These are phyloP conservation scores for Sugiyamaella paludigena DNA, from an alignment of 1,139 yeast genomes.

Conservation along the genomic window DNA sequence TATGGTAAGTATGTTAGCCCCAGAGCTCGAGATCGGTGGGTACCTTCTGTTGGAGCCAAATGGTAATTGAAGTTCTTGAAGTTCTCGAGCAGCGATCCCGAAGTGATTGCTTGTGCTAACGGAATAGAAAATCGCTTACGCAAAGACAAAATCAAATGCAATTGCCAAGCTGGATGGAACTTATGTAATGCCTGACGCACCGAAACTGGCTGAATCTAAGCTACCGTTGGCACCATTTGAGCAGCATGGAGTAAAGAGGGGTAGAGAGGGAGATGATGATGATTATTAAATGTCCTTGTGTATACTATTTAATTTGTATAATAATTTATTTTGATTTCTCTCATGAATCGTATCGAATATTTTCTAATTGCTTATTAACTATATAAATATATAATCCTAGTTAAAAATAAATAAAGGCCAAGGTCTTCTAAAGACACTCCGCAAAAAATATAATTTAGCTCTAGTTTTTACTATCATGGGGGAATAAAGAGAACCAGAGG, in stretches of 20 bases:
- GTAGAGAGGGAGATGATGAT: constrained; percentile 18
- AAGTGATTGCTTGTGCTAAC: neutral
- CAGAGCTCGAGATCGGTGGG: too few relatives aligned
- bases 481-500: too few relatives aligned
- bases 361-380: too few relatives aligned
- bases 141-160: constrained; percentile 39
- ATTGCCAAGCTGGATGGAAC: constrained; percentile 37
- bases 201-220: constrained; percentile 18
- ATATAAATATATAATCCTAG: neutral
- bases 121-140: constrained; percentile 42
- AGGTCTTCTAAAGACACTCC: neutral
- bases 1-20: constrained; percentile 30
- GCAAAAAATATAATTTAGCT: neutral
- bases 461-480: too few relatives aligned
- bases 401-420: too few relatives aligned
- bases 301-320: constrained; percentile 1
- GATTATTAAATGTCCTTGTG: constrained; percentile 15
- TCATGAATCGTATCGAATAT: too few relatives aligned
- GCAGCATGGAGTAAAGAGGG: constrained; percentile 16
- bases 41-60: too few relatives aligned
- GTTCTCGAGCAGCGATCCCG: too few relatives aligned
- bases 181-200: constrained; percentile 24
- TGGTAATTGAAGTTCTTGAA: too few relatives aligned
- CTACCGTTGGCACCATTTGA: constrained; percentile 24
- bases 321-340: neutral